Base-by-base conservation (phyloP, 2,329 filamentous ascomycete genomes). In the Cryphonectria japonica region DNA sequence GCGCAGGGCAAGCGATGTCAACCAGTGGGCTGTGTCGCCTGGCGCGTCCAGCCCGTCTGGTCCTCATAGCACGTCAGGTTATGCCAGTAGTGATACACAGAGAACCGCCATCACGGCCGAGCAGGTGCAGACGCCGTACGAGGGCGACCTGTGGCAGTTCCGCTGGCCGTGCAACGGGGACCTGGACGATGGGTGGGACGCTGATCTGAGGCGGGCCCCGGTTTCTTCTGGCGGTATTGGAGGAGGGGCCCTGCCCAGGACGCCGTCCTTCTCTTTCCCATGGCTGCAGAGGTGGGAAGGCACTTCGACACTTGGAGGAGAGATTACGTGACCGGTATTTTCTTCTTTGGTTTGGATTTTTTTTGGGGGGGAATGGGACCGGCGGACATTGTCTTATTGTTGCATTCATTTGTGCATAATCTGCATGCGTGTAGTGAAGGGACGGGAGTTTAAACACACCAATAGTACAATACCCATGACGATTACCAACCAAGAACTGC, bases 271-370 rank as follows among this genome's bases (percentile, higher is more conserved):
- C 29, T 71, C 69, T 0, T 71, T 72, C 1, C 71, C 71, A 14
- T 72, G 71, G 71, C 69, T 72, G 2, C 69, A 71, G 37, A 72
- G 69, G 52, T 71, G 71, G 66, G 69, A 71, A 19, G 69, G 66
- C 6, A 0, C 57, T 2, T 32, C 43, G 14, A 32, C 50, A 41
- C 50, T 71, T 4, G 57, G 37, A 41, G 69, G 64, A 26, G 69
- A 71, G 22, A 69, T 52, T 59, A 34, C 67, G 39, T 68, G 67
- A 68, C 46, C 19, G n/a, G 41, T 1, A 7, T 4, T 46, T 46
- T 46, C 16, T 39, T 39, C 2, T 39, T 39, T 39, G 37, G 7
- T 39, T 39, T 39, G 34, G 34, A 22, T 22, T 19, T 46, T 46
- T 19, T 46, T 6, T 16, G 7, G 14, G 43, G 14, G 43, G 43